A percentile compares a stretch with the other conserved stretches of the same genome.
These are phyloP conservation scores for Hyparrhenia diplandra DNA, from an alignment of 176 grass and related monocot species.

Conservation along the genomic window DNA sequence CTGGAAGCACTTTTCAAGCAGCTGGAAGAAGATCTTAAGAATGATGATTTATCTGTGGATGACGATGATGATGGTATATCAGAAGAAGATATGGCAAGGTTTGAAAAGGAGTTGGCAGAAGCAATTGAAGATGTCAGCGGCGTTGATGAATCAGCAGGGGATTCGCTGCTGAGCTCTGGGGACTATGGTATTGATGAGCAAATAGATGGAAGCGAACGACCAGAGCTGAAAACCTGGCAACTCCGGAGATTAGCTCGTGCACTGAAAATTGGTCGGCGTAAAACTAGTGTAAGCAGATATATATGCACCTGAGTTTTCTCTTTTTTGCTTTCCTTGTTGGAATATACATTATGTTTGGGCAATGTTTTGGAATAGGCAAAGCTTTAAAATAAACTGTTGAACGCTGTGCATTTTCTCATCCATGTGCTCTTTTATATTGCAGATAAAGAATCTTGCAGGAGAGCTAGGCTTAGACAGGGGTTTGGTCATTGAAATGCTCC, in stretches of 20 bases:
- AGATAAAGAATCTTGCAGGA: conserved; percentile 91
- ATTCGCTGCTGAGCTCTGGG: not conserved
- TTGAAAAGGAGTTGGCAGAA: conserved; percentile 71
- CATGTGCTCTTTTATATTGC: conserved; percentile 15
- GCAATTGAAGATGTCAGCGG: conserved; percentile 47
- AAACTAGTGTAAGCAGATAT: conserved; percentile 65
- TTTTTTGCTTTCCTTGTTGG: not conserved
- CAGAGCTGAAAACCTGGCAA: conserved; percentile 81
- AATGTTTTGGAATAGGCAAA: not conserved
- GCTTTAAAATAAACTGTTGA: conserved; percentile 10
- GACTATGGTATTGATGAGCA: conserved; percentile 24
- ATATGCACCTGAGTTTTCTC: not conserved
- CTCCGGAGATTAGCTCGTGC: conserved; percentile 68
- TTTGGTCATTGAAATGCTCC: conserved; percentile 75
- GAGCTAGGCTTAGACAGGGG: conserved; percentile 79
- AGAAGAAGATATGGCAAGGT: conserved; percentile 77
- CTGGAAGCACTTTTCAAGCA: conserved; percentile 76
- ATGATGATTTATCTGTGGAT: conserved; percentile 54
- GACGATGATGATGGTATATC: conserved; percentile 61
- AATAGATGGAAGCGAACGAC: conserved; percentile 1
- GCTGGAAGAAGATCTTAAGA: conserved; percentile 81
- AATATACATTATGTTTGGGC: not conserved
- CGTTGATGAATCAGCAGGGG: conserved; percentile 30
- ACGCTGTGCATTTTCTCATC: not conserved
- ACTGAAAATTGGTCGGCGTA: conserved; percentile 70